These are phyloP conservation scores for Naganishia liquefaciens DNA, from an alignment of 1,284 basidiomycete genomes.

Conservation along the genomic window DNA sequence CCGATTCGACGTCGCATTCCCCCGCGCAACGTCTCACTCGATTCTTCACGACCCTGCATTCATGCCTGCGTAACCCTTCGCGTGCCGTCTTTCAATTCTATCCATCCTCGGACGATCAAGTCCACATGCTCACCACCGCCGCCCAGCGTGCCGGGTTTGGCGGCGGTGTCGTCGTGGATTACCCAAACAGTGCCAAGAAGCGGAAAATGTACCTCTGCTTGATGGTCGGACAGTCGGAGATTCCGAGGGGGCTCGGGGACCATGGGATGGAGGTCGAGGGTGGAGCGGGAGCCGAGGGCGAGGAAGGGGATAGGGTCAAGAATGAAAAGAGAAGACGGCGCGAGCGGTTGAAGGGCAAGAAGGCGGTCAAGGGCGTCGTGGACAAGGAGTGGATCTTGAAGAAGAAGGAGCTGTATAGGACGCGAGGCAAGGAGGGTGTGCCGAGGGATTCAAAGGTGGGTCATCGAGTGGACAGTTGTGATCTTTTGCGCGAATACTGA, in stretches of 20 bases:
- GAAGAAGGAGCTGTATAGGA: constrained; percentile 62
- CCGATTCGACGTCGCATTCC: constrained; percentile 88
- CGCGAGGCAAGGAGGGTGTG: constrained; percentile 59
- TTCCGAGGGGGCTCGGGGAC: constrained; percentile 72
- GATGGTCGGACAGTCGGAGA: constrained; percentile 69
- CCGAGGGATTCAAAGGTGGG: constrained; percentile 52
- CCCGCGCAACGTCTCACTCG: constrained; percentile 86
- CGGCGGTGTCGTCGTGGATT: constrained; percentile 95
- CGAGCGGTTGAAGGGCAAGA: constrained; percentile 44
- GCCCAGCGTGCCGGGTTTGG: constrained; percentile 96
- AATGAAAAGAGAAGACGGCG: constrained; percentile 48
- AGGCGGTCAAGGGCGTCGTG: constrained; percentile 47
- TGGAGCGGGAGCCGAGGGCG: constrained; percentile 56
- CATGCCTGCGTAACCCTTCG: constrained; percentile 84
- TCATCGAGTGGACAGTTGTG: background rate
- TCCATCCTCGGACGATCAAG: constrained; percentile 91
- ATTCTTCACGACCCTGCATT: constrained; percentile 97
- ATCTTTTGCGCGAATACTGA: background rate
- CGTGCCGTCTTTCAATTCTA: constrained; percentile 96
- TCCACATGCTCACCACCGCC: constrained; percentile 88
- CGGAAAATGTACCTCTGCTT: constrained; percentile 88
- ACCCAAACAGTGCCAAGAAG: constrained; percentile 92
- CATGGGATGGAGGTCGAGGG: constrained; percentile 59
- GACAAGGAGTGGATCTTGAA: constrained; percentile 60
- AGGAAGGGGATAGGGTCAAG: constrained; percentile 55